Base-by-base conservation (phyloP, 2,329 filamentous ascomycete species). In the Immersiporthe knoxdaviesiana region DNA sequence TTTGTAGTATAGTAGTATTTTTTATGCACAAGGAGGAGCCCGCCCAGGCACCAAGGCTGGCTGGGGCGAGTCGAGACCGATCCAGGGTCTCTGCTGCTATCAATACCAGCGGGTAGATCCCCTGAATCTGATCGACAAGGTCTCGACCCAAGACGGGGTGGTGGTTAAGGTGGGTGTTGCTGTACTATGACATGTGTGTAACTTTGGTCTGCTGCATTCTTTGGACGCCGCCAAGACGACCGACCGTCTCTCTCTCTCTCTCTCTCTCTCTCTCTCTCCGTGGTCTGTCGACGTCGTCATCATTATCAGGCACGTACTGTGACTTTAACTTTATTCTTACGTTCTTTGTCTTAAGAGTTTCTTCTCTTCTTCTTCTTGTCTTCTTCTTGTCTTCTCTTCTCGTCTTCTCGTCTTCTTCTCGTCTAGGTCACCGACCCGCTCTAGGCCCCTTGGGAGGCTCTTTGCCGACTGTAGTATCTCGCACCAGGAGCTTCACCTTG, bases 401-500 rank as follows among this genome's bases (percentile, higher is more conserved):
- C 11, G 41, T 44, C 56, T 59, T 59, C 56, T 54, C 24, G 16
- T 35, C 41, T 60, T 54, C 24, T 32, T 35, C 41, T 60, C 24
- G 18, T 66, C 27, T 58, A 41, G 35, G 63, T 72, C 68, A 73
- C 54, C 72, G 71, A 41, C 69, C 32, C 21, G 47, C 47, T 72
- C 83, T 84, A n/a, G 86, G 85, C 2, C 85, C 85, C 80, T 86
- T 88, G 68, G 86, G 84, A 70, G 85, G 83, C 73, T 88, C 78
- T 73, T 79, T 79, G 61, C 73, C 70, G 21, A 72, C 72, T 37
- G 77, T 76, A 41, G 78, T 76, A 72, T 84, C 88, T 73, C 88
- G 82, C 67, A 91, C 88, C 72, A 91, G 80, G 74, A 91, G 82
- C 78, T 87, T 84, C 67, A 91, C 88, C 79, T 90, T 90, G 73